These are phyloP conservation scores for Pseudopyricularia javanii DNA, from an alignment of 2,329 filamentous ascomycete genomes.

Conservation along the genomic window DNA sequence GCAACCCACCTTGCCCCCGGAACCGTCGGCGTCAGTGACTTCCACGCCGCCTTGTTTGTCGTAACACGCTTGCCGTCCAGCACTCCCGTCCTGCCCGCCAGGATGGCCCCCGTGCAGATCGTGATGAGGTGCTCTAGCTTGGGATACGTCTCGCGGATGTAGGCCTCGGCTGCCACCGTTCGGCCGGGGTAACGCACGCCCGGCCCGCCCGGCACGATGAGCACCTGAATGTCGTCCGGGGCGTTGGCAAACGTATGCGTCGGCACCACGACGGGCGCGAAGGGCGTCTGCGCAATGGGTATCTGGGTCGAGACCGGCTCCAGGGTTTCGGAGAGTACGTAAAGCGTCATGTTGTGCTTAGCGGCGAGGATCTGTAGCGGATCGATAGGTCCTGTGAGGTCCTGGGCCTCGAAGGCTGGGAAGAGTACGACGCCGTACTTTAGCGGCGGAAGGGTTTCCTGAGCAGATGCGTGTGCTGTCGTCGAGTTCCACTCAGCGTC, in stretches of 20 bases:
- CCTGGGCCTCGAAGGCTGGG: constrained; percentile 29
- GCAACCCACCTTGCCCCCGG: constrained; percentile 46
- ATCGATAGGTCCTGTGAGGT: constrained; percentile 34
- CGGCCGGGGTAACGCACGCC: constrained; percentile 28
- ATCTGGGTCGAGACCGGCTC: constrained; percentile 25
- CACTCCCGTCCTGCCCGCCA: constrained; percentile 46
- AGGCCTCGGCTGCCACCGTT: constrained; percentile 25
- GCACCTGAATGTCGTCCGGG: constrained; percentile 41
- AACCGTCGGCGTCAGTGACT: constrained; percentile 12
- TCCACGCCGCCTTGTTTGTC: constrained; percentile 51
- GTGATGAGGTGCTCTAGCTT: constrained; percentile 44
- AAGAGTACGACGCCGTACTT: constrained; percentile 19
- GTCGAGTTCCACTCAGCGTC: neutral
- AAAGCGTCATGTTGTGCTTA: constrained; percentile 22
- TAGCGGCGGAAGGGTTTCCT: constrained; percentile 14
- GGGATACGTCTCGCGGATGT: constrained; percentile 30
- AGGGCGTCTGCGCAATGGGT: constrained; percentile 14
- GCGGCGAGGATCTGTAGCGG: constrained; percentile 27
- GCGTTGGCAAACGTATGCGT: constrained; percentile 39
- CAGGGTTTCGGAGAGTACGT: constrained; percentile 25
- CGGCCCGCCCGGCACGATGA: constrained; percentile 53
- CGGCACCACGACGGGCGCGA: constrained; percentile 13
- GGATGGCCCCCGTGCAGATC: constrained; percentile 52
- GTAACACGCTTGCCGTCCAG: constrained; percentile 50
- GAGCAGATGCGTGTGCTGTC: neutral